Conservation (phyloP, 805 yeast genomes). For the Clavispora asparagi region DNA sequence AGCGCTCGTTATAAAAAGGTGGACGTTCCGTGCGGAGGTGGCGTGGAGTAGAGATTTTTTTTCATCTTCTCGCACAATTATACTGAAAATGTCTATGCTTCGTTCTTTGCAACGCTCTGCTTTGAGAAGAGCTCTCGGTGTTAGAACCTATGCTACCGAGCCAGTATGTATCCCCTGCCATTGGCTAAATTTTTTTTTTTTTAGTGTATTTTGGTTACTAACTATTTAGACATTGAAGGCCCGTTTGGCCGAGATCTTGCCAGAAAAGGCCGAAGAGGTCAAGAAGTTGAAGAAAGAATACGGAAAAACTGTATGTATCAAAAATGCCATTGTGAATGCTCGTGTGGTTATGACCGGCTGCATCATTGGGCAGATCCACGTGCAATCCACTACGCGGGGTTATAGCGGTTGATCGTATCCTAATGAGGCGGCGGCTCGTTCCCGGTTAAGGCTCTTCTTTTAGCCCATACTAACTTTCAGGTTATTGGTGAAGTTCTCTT, state of each 20-base stretch:
- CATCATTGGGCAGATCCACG: no score
- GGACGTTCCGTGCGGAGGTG: conserved; percentile 8
- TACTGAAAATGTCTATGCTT: conserved; percentile 25
- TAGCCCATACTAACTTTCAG: conserved; percentile 14
- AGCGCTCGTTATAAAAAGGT: conserved; percentile 3
- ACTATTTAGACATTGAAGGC: conserved; percentile 71
- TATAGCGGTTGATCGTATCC: no score
- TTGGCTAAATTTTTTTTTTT: background rate
- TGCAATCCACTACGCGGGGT: no score
- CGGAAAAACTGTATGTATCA: conserved; percentile 65
- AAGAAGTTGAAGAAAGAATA: conserved; percentile 84
- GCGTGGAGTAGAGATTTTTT: background rate
- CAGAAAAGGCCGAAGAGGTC: conserved; percentile 88
- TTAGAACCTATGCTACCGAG: conserved; percentile 18
- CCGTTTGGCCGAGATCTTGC: conserved; percentile 87
- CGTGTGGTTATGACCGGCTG: no score
- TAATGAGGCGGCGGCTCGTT: no score
- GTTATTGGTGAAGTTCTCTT: conserved; percentile 40
- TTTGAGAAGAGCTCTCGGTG: conserved; percentile 16
- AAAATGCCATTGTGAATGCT: no score
- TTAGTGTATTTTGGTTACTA: conserved; percentile 7
- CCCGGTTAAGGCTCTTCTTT: background rate
- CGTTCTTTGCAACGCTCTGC: conserved; percentile 35
- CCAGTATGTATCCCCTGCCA: conserved; percentile 16
- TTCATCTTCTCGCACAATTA: conserved; percentile 1